Base-by-base conservation (phyloP, 2,329 filamentous ascomycete genomes). In the Fusarium palustre region DNA sequence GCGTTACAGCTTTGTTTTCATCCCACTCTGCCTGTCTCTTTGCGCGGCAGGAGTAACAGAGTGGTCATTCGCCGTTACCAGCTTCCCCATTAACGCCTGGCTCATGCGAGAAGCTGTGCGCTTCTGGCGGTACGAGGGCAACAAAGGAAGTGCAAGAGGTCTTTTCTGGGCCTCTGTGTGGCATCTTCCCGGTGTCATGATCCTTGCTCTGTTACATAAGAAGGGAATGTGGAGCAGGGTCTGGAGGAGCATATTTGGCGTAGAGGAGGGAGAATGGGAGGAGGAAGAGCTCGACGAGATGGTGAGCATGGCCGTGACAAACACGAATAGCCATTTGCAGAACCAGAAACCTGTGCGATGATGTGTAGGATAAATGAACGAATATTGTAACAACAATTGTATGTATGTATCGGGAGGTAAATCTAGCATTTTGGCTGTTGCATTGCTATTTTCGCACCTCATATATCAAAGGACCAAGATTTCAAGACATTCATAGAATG, bases 131-230 rank as follows among this genome's bases (percentile, higher is more conserved):
- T 83, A 88, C 30, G 88, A 93, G 74, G 95, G 95, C 15, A 87
- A 91, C 66, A 90, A 90, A 72, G 94, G 94, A 3, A 93, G 88
- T 20, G 94, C 96, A 3, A 87, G 93, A 58, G 90, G 91, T 0
- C 80, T 99, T 54, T 99, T 99, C 79, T 99, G 96, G 96, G 94
- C 96, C 3, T 97, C 93, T 78, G 93, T 99, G 12, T 98, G 95
- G 96, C 94, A 97, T 81, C 79, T 99, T 48, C 96, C 96, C 0
- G 91, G 91, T 28, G 86, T 98, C 42, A 89, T 99, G 85, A 93
- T 97, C 47, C 83, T 97, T 64, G 95, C 94, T 4, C 90, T 98
- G 79, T 87, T 92, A 57, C 93, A 97, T 80, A 99, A 99, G 86
- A 97, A 94, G 82, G 95, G 94, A 0, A 86, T 97, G 80, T 96